Conservation (phyloP, 768 basidiomycete genomes). For the Postia placenta region DNA sequence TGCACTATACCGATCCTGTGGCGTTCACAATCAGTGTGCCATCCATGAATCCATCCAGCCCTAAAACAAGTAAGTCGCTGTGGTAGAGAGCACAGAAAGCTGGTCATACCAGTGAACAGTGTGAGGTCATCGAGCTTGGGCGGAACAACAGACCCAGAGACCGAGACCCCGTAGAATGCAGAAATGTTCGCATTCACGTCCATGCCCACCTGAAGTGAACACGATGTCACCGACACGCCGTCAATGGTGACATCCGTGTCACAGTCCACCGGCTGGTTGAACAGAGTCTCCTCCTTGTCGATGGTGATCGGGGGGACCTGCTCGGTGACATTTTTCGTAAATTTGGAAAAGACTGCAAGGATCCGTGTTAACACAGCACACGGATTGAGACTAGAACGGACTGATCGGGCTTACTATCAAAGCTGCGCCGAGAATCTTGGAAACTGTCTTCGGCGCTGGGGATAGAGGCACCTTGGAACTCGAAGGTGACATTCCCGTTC, state of each 20-base stretch:
- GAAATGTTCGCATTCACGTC: constrained; percentile 20
- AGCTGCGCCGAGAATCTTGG: not conserved
- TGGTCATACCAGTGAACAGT: constrained; percentile 4
- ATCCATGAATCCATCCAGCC: constrained; percentile 33
- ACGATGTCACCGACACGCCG: constrained; percentile 16
- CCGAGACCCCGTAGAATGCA: not conserved
- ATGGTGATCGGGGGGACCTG: constrained; percentile 9
- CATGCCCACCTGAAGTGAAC: constrained; percentile 29
- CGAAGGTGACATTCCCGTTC: constrained; percentile 10
- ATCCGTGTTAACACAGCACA: too few relatives aligned
- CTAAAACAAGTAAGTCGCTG: constrained; percentile 9
- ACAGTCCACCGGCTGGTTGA: constrained; percentile 12
- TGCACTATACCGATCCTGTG: too few relatives aligned
- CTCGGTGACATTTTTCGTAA: not conserved
- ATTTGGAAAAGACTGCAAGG: not conserved
- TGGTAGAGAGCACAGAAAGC: not conserved
- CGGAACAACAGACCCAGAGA: constrained; percentile 38
- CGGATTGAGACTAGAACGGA: too few relatives aligned
- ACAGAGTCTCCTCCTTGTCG: constrained; percentile 14
- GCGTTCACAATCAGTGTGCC: constrained; percentile 34
- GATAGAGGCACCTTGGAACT: not conserved
- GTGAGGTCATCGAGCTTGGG: constrained; percentile 8
- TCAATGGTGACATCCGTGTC: not conserved
- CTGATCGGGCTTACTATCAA: not conserved
- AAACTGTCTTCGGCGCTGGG: not conserved